Percentiles rank a stretch among this genome's conserved stretches.
Conservation (phyloP, 2,329 filamentous ascomycete species). For the Aureobasidium sp. region DNA sequence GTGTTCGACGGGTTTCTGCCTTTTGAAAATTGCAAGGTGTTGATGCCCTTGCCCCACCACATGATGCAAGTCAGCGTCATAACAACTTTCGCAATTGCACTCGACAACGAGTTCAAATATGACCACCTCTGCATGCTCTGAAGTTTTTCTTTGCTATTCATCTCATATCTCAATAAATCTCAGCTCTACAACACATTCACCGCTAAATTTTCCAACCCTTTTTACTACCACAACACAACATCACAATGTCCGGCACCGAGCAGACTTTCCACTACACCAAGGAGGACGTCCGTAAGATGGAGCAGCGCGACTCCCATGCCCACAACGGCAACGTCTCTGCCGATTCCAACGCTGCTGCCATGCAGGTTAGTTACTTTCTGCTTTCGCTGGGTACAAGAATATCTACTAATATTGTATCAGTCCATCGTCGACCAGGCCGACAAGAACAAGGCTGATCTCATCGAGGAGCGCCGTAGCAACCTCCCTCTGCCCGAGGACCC, state of each 20-base stretch:
- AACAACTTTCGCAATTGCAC: background rate
- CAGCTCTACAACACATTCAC: background rate
- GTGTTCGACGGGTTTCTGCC: conserved; percentile 9
- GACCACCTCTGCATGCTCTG: background rate
- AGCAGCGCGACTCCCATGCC: conserved; percentile 35
- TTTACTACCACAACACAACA: background rate
- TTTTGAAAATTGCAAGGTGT: background rate
- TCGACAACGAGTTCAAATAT: conserved; percentile 5
- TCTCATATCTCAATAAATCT: conserved; percentile 3
- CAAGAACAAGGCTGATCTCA: conserved; percentile 54
- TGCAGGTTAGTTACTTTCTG: conserved; percentile 36
- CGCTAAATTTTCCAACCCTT: background rate
- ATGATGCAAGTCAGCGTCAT: conserved; percentile 13
- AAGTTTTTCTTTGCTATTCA: conserved; percentile 2
- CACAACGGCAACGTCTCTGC: conserved; percentile 38
- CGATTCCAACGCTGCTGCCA: conserved; percentile 38
- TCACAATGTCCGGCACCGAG: conserved; percentile 29
- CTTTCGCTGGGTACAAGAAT: background rate
- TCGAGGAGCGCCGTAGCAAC: conserved; percentile 62
- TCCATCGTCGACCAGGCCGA: conserved; percentile 24
- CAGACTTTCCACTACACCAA: conserved; percentile 43
- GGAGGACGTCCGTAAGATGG: conserved; percentile 43
- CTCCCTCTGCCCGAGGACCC: conserved; percentile 75
- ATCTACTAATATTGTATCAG: background rate
- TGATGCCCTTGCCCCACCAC: conserved; percentile 4